These are phyloP conservation scores for Avena insularis DNA, from an alignment of 176 grass and related monocot genomes.

Conservation along the genomic window DNA sequence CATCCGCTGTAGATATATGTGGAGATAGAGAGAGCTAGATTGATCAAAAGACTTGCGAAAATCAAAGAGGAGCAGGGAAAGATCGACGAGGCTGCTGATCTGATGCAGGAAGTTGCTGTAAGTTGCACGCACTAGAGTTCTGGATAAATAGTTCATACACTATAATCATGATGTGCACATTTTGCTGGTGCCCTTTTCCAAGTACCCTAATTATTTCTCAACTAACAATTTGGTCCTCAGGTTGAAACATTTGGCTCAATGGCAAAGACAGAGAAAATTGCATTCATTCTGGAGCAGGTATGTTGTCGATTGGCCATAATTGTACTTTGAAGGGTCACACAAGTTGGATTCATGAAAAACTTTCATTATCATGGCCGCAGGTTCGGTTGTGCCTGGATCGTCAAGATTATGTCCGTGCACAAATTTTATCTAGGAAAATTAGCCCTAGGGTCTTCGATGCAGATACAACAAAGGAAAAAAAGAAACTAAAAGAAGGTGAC, in stretches of 20 bases:
- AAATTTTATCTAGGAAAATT: conserved; percentile 95
- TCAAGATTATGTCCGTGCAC: conserved; percentile 84
- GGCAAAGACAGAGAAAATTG: conserved; percentile 96
- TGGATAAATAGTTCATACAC: conserved; percentile 1
- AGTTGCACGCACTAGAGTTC: conserved; percentile 49
- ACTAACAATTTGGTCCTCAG: conserved; percentile 49
- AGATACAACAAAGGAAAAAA: conserved; percentile 83
- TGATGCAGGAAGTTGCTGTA: conserved; percentile 98
- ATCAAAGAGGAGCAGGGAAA: conserved; percentile 85
- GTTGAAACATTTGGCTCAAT: conserved; percentile 96
- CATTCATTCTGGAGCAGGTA: conserved; percentile 98
- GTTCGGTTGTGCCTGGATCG: conserved; percentile 89
- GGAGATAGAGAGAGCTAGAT: conserved; percentile 90
- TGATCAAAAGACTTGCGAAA: conserved; percentile 93
- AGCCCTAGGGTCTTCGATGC: conserved; percentile 85
- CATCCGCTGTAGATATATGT: conserved; percentile 74
- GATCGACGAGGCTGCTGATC: conserved; percentile 92
- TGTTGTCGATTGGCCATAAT: background rate
- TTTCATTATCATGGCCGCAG: conserved; percentile 49
- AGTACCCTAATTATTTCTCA: background rate
- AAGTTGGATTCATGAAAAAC: background rate
- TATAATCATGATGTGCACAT: background rate
- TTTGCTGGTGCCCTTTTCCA: background rate
- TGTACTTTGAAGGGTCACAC: background rate
- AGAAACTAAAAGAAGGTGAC: conserved; percentile 92